phyloP scores from a whole-genome alignment of 352 stramenopile species.

The Pelagophyceae sp. region DNA sequence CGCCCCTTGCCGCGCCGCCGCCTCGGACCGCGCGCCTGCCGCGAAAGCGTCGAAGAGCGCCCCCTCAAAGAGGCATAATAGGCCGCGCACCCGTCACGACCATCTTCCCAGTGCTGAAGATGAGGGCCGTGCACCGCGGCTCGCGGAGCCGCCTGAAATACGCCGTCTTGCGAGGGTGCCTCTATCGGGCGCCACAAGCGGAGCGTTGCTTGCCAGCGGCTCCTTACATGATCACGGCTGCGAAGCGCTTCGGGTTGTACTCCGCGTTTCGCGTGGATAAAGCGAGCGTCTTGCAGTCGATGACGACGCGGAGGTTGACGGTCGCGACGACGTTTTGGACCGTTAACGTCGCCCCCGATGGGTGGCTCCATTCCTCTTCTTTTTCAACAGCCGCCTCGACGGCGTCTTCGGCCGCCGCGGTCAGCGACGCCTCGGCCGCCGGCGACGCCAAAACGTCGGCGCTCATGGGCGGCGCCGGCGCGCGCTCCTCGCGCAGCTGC shows the following conservation, averaged over 20 bases:
- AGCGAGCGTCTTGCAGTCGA: slow-evolving; percentile 94
- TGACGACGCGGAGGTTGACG: slow-evolving; percentile 81
- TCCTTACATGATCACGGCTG: slow-evolving; percentile 75
- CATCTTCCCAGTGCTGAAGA: slow-evolving; percentile 87
- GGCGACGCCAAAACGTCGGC: too few relatives aligned
- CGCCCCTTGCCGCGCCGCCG: slow-evolving; percentile 46
- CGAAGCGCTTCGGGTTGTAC: slow-evolving; percentile 97
- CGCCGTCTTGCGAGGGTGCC: neutral
- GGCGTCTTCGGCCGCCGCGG: neutral
- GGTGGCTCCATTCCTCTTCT: neutral
- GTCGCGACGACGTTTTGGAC: slow-evolving; percentile 80
- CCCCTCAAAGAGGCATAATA: slow-evolving; percentile 32
- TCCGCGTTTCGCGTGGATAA: slow-evolving; percentile 94
- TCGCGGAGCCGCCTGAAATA: slow-evolving; percentile 82
- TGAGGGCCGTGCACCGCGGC: slow-evolving; percentile 91
- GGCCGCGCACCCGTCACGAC: slow-evolving; percentile 50
- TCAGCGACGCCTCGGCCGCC: neutral
- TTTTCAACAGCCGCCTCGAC: neutral
- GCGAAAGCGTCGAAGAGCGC: too few relatives aligned
- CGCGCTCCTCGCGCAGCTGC: too few relatives aligned
- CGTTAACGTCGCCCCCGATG: neutral
- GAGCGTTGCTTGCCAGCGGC: neutral
- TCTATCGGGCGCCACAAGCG: neutral
- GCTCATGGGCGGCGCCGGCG: too few relatives aligned
- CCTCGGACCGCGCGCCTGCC: slow-evolving; percentile 47